These are phyloP conservation scores for Phytophthora multivora DNA, from an alignment of 352 stramenopile species.

Conservation along the genomic window DNA sequence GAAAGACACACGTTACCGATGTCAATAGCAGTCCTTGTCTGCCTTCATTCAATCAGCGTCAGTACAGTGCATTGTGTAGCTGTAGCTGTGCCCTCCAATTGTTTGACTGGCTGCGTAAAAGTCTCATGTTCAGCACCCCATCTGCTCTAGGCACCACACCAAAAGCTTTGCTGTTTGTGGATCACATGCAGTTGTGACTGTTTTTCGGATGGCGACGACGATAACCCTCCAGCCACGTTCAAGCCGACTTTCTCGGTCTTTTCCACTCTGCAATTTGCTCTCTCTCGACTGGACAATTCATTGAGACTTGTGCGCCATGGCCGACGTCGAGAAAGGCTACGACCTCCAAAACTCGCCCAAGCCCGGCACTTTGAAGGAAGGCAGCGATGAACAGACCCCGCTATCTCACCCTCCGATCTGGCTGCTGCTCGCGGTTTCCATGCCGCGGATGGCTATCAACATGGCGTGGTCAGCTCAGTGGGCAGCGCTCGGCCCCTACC, in stretches of 20 bases:
- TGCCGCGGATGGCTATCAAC: slow-evolving; percentile 60
- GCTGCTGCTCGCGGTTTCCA: slow-evolving; percentile 55
- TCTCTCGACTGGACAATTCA: slow-evolving; percentile 12
- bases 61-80: too few relatives aligned
- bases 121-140: neutral
- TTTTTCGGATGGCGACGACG: slow-evolving; percentile 12
- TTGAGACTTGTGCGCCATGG: slow-evolving; percentile 10
- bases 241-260: neutral
- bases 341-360: slow-evolving; percentile 35
- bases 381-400: slow-evolving; percentile 6
- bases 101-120: neutral
- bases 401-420: slow-evolving; percentile 41
- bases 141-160: slow-evolving; percentile 12
- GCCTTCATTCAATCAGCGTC: too few relatives aligned
- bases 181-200: slow-evolving; percentile 10
- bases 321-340: slow-evolving; percentile 38
- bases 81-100: too few relatives aligned
- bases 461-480: slow-evolving; percentile 72
- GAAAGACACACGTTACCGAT: too few relatives aligned
- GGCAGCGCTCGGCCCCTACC: slow-evolving; percentile 58
- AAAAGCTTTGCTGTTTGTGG: slow-evolving; percentile 18
- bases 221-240: slow-evolving; percentile 5
- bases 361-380: slow-evolving; percentile 5
- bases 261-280: slow-evolving; percentile 35
- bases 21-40: too few relatives aligned